These are phyloP conservation scores for Nannochloropsis oceanica DNA, from an alignment of 108 stramenopile genomes.

Conservation along the genomic window DNA sequence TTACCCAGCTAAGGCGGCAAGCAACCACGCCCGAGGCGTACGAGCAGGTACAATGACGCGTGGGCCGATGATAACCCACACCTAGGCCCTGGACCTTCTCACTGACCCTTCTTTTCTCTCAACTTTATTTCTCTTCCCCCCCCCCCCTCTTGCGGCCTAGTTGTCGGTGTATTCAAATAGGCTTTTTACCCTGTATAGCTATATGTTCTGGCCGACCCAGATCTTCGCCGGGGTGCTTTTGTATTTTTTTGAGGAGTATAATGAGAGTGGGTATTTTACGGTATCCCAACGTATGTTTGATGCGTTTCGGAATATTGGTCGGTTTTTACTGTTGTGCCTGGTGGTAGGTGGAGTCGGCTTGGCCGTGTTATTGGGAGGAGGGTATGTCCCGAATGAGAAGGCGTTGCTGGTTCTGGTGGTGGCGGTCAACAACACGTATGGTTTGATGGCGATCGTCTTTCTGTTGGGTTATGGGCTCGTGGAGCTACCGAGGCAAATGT, in stretches of 20 bases:
- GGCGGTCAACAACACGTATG: neutral
- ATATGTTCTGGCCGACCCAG: neutral
- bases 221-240: neutral
- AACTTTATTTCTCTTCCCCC: too few relatives aligned
- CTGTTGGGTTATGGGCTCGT: neutral
- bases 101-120: too few relatives aligned
- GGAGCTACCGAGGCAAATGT: neutral
- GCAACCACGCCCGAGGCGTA: neutral
- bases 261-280: neutral
- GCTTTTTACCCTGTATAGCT: neutral
- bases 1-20: neutral
- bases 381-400: neutral
- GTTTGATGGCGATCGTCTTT: neutral
- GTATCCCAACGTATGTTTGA: neutral
- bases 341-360: neutral
- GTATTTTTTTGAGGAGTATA: neutral
- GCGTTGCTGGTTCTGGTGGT: neutral
- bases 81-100: too few relatives aligned
- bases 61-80: too few relatives aligned
- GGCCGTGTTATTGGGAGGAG: neutral
- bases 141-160: too few relatives aligned
- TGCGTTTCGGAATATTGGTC: neutral
- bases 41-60: neutral
- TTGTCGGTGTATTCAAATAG: neutral
- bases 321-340: neutral